These are phyloP conservation scores for Leccinum longicurvipes DNA, from an alignment of 768 basidiomycete species.

Conservation along the genomic window DNA sequence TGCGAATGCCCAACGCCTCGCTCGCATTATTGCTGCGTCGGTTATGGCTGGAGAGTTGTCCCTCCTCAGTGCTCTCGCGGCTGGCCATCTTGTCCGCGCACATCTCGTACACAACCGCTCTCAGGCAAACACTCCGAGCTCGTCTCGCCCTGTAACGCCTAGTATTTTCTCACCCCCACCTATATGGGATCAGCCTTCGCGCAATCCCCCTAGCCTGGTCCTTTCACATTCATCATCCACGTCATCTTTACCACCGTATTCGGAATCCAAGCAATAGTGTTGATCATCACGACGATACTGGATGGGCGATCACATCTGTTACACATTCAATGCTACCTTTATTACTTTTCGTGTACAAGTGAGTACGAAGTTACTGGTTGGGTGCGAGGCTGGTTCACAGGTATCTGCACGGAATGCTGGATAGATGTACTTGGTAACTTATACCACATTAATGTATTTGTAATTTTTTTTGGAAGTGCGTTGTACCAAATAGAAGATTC, in stretches of 20 bases:
- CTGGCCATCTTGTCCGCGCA: constrained; percentile 91
- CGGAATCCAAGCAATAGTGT: constrained; percentile 26
- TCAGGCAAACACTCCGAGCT: constrained; percentile 72
- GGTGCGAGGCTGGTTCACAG: background rate
- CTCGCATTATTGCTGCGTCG: constrained; percentile 82
- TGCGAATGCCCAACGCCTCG: constrained; percentile 84
- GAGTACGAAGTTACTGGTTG: background rate
- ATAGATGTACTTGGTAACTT: no score
- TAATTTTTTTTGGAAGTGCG: background rate
- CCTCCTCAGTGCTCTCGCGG: constrained; percentile 87
- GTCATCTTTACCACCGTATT: constrained; percentile 43
- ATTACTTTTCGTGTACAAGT: constrained; percentile 4
- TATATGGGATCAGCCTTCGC: constrained; percentile 24
- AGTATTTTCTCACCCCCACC: constrained; percentile 30
- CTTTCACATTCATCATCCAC: constrained; percentile 37
- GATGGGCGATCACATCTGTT: constrained; percentile 20
- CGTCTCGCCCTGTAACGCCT: constrained; percentile 60
- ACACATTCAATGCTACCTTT: constrained; percentile 23
- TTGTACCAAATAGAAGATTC: background rate
- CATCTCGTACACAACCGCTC: constrained; percentile 92
- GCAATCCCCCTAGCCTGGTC: constrained; percentile 5
- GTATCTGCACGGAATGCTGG: background rate
- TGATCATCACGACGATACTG: background rate
- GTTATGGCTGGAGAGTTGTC: constrained; percentile 99
- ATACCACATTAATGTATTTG: background rate